Evolutionary conservation across 2,329 filamentous ascomycete species (phyloP), one percentile per base, ranked within the genome.

Genomic region (Diaporthe aspalathi): DNA sequence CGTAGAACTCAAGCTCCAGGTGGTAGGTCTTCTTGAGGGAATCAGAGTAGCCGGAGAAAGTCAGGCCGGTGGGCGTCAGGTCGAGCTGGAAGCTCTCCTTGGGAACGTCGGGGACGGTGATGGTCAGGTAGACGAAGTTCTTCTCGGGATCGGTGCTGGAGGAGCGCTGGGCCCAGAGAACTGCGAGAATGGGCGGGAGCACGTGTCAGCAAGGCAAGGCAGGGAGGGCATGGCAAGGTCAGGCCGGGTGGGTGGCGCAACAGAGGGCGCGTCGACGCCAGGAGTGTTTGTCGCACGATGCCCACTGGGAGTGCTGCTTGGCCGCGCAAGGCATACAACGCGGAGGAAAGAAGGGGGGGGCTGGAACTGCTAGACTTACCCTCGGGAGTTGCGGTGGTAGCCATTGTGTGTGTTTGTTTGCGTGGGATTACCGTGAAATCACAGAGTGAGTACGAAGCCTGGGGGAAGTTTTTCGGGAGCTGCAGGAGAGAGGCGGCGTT

Each of bases 141-240:
- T 95, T 97, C 82, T 91, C 88, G 70, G 93, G 82, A 69, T 98
- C 95, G 76, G 87, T 86, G 77, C 83, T 86, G 80, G 92, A 96
- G 57, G 95, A 98, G 87, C 96, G 95, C 88, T 99, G 96, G 76
- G 96, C 95, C 96, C 96, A 99, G 84, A 94, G 93, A 78, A 99
- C 96, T 98, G 79, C 43, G 45, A 47, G 56, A 9, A 29, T n/a
- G 43, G 50, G 63, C 22, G 43, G 32, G 40, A 35, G 60, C 43
- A 45, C 53, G 16, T 27, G 50, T 53, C 62, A 40, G 32, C 70
- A 27, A 38, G 32, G 32, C 32, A 35, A 35, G 32, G 9, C 32
- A 5, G 32, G 32, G n/a, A n/a, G n/a, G 32, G 32, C 60, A 38
- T n/a, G n/a, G 32, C 70, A 27, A 65, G 22, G 20, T 20, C 35